Evolutionary conservation across 306 rosid genomes (phyloP), one percentile per base, ranked within the genome.

Genomic region (Myrica gale): DNA sequence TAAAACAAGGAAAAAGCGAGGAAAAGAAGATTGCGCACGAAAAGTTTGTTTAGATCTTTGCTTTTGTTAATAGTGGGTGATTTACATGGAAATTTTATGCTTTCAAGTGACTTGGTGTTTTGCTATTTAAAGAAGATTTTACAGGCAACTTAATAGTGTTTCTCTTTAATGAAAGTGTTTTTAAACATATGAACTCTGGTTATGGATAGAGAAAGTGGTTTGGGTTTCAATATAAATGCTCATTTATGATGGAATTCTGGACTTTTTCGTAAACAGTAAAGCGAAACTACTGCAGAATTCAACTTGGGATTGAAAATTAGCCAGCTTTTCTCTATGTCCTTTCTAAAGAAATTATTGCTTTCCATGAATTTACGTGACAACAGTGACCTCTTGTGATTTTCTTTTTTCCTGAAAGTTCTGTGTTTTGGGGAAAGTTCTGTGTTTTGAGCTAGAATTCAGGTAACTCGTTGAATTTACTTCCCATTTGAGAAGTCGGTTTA

Each of bases 11-110:
- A 78, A 73, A 83, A 80, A 74, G 57, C 57, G 47, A 41, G 12
- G 12, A 19, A 66, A 66, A 42, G 50, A 42, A 42, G 47, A 51
- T 45, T 68, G 20, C 44, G 26, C 53, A 4, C 7, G 7, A 51
- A 12, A 72, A 39, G 61, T 48, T 76, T 75, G 32, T 61, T 6
- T 57, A 42, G 69, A 56, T 82, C 78, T 84, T 47, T 89, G 70
- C 51, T 75, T 76, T 55, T 79, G 76, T 74, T 77, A 51, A 71
- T 61, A 55, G 71, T 68, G 21, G 78, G 78, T 84, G 68, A 23
- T 67, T 76, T 46, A 55, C 37, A 12, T 39, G n/a, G 4, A 43
- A 1, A 54, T 56, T 53, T 69, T 74, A 32, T 32, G 37, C 37
- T 56, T 23, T 52, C 68, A 4, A 77, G 79, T 50, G 77, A 45